phyloP scores from a whole-genome alignment of 2,329 filamentous ascomycete species.

The Verticillium isaacii region DNA sequence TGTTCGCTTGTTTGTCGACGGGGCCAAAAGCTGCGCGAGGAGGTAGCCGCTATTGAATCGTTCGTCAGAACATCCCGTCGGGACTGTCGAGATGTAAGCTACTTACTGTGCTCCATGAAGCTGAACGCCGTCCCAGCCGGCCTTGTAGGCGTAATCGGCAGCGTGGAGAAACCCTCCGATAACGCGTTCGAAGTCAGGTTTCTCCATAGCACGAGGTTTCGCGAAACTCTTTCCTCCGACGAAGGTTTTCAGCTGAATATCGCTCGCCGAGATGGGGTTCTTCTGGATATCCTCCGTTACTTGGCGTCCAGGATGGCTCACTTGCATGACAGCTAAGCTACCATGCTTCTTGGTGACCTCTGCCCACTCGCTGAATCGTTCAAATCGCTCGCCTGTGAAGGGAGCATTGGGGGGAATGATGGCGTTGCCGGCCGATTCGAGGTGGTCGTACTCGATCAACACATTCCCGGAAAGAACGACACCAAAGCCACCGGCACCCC shows the following conservation, averaged over 20 bases:
- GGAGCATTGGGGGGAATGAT: constrained; percentile 49
- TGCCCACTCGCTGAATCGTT: constrained; percentile 36
- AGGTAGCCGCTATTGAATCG: constrained; percentile 32
- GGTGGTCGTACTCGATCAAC: constrained; percentile 52
- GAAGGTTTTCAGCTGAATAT: constrained; percentile 30
- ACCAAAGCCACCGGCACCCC: constrained; percentile 50
- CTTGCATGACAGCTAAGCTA: constrained; percentile 53
- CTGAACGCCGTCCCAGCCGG: constrained; percentile 45
- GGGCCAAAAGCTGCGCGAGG: constrained; percentile 36
- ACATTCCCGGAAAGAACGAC: constrained; percentile 56
- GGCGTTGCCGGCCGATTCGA: constrained; percentile 49
- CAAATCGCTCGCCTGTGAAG: constrained; percentile 54
- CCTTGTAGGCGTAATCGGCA: constrained; percentile 51
- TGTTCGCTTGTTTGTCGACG: constrained; percentile 35
- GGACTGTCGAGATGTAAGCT: not conserved
- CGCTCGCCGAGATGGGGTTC: constrained; percentile 32
- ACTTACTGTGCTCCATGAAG: constrained; percentile 39
- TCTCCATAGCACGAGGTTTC: constrained; percentile 44
- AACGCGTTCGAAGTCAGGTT: constrained; percentile 46
- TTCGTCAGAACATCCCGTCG: not conserved
- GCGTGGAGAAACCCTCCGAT: constrained; percentile 52
- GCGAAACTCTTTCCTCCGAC: constrained; percentile 43
- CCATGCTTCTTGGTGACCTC: constrained; percentile 50
- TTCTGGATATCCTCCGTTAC: constrained; percentile 23
- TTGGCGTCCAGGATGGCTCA: constrained; percentile 60